Evolutionary conservation across 208 protist species (phyloP).

Genomic region (Acanthamoeba culbertsoni): DNA sequence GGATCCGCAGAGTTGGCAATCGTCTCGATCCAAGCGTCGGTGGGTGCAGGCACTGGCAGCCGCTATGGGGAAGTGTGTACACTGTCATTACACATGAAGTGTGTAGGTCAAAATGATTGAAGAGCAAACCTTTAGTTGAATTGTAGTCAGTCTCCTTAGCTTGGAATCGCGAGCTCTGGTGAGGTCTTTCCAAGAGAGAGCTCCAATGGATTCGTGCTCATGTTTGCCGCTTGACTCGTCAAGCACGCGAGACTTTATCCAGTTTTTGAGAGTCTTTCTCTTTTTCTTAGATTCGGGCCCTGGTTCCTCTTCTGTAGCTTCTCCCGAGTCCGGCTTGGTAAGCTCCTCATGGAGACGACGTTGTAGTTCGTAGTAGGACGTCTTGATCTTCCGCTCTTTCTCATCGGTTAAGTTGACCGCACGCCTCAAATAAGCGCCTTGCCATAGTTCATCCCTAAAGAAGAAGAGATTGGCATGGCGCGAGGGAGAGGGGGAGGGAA

Average conservation of each 20-base stretch:
- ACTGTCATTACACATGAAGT: not conserved
- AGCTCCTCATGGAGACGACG: not conserved
- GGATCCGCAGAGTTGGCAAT: not conserved
- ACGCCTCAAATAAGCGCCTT: not conserved
- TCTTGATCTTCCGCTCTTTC: conserved; percentile 2
- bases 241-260: not conserved
- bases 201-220: not conserved
- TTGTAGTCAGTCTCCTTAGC: not conserved
- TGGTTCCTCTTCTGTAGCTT: not conserved
- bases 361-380: not conserved
- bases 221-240: not conserved
- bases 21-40: not conserved
- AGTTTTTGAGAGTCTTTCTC: not conserved
- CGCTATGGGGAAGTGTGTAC: too few species aligned
- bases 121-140: not conserved
- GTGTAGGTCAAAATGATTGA: not conserved
- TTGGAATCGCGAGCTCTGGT: not conserved
- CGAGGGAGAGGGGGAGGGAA: not conserved
- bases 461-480: not conserved
- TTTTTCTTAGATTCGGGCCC: not conserved
- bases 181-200: not conserved
- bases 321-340: not conserved
- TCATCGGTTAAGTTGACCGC: not conserved
- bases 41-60: not conserved
- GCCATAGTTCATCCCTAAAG: not conserved